These are phyloP conservation scores for Coemansia sp. DNA, from an alignment of 192 early-diverging fungal genomes.

Conservation along the genomic window DNA sequence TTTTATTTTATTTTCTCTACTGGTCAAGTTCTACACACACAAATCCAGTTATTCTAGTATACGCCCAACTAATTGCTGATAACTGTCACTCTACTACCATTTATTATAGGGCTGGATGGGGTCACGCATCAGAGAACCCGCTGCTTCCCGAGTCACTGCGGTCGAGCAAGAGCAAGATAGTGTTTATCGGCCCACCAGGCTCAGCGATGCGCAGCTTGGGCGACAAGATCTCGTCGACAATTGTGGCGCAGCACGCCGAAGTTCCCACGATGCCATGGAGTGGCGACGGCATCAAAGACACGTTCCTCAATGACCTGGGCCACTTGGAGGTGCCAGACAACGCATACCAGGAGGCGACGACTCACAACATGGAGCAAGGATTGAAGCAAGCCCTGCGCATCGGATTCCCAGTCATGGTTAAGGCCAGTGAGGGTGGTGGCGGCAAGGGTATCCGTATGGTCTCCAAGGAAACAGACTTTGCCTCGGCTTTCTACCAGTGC, in stretches of 20 bases:
- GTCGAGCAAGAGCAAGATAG: constrained; percentile 74
- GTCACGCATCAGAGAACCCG: constrained; percentile 98
- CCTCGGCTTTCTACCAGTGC: constrained; percentile 80
- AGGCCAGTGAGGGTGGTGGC: constrained; percentile 98
- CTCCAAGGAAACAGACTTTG: constrained; percentile 70
- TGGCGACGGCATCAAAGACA: constrained; percentile 82
- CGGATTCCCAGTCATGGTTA: constrained; percentile 98
- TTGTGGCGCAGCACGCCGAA: constrained; percentile 95
- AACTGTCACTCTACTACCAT: background rate
- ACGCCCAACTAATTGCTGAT: background rate
- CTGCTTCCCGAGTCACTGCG: constrained; percentile 89
- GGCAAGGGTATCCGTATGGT: constrained; percentile 99
- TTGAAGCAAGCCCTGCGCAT: constrained; percentile 81
- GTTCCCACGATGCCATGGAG: constrained; percentile 97
- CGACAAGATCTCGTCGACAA: constrained; percentile 99
- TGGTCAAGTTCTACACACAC: background rate
- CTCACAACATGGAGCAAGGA: constrained; percentile 84
- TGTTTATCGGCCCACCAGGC: constrained; percentile 96
- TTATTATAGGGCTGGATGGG: constrained; percentile 90
- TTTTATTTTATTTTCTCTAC: background rate
- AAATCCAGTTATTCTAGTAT: background rate
- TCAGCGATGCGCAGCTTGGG: constrained; percentile 98
- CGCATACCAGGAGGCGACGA: constrained; percentile 80
- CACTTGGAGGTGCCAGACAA: constrained; percentile 80
- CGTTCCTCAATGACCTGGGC: constrained; percentile 65